phyloP scores from a whole-genome alignment of 805 yeast species.

The Sporopachydermia quercuum region DNA sequence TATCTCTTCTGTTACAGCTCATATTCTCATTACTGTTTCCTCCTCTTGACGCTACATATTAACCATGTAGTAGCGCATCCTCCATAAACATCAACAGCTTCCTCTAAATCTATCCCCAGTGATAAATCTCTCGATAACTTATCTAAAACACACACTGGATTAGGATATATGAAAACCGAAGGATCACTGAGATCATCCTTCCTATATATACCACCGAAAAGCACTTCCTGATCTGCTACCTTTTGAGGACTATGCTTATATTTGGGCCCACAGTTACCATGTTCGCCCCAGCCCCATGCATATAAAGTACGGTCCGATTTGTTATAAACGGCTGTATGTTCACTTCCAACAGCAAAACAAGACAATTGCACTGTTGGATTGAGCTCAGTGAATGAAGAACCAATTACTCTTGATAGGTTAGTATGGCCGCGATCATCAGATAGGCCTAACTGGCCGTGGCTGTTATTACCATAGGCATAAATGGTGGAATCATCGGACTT shows the following conservation, averaged over 20 bases:
- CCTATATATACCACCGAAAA: too few relatives aligned
- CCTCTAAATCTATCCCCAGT: too few relatives aligned
- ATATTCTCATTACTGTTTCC: too few relatives aligned
- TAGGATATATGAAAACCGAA: slow-evolving; percentile 24
- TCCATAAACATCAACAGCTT: slow-evolving; percentile 26
- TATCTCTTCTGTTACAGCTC: too few relatives aligned
- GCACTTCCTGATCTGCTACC: too few relatives aligned
- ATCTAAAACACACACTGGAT: slow-evolving; percentile 13
- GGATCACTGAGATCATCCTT: too few relatives aligned
- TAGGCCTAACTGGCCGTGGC: slow-evolving; percentile 50
- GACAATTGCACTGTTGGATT: slow-evolving; percentile 4
- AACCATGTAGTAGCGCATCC: slow-evolving; percentile 67
- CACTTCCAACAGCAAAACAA: slow-evolving; percentile 54
- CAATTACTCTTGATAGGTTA: not conserved
- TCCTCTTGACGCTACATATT: slow-evolving; percentile 12
- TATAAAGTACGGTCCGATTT: slow-evolving; percentile 22
- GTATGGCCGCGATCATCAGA: slow-evolving; percentile 6
- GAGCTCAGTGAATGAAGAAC: not conserved
- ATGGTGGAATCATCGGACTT: slow-evolving; percentile 16
- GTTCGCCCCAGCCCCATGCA: slow-evolving; percentile 99
- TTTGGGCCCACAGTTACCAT: slow-evolving; percentile 73
- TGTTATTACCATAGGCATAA: slow-evolving; percentile 54
- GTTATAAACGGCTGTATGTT: slow-evolving; percentile 44
- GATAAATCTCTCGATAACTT: too few relatives aligned
- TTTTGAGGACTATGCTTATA: not conserved